A percentile compares a stretch with the other conserved stretches of the same genome.
phyloP scores from a whole-genome alignment of 768 basidiomycete species.

The Boletus pseudopeckii region DNA sequence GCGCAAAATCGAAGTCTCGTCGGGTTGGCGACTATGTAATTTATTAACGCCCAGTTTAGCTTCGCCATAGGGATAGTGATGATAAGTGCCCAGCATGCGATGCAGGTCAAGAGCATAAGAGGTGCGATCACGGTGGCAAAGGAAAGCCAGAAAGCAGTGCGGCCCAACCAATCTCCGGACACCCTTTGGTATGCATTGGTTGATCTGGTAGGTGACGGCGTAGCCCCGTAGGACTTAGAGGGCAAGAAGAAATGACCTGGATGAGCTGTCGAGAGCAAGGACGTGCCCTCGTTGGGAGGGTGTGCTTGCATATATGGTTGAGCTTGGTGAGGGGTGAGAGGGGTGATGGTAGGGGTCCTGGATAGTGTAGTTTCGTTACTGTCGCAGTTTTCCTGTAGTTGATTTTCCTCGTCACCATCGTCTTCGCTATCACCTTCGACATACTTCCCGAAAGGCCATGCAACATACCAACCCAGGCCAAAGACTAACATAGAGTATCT shows the following conservation, averaged over 20 bases:
- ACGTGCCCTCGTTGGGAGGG: constrained; percentile 45
- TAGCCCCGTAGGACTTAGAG: constrained; percentile 72
- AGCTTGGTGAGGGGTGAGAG: constrained; percentile 30
- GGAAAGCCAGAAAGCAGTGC: constrained; percentile 76
- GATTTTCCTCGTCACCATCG: constrained; percentile 40
- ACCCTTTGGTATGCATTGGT: constrained; percentile 22
- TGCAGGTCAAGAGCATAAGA: constrained; percentile 79
- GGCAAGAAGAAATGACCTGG: constrained; percentile 37
- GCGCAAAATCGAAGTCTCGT: constrained; percentile 89
- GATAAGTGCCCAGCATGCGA: constrained; percentile 93
- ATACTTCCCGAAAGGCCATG: constrained; percentile 99
- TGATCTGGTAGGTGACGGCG: constrained; percentile 30
- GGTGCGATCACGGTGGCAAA: constrained; percentile 82
- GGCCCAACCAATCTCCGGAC: constrained; percentile 56
- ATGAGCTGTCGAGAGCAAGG: constrained; percentile 36
- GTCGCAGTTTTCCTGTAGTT: constrained; percentile 18
- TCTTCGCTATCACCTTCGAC: constrained; percentile 74
- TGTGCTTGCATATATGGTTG: constrained; percentile 10
- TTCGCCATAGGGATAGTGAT: constrained; percentile 98
- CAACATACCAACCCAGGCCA: constrained; percentile 93
- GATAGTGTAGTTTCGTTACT: constrained; percentile 33
- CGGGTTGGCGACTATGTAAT: constrained; percentile 74
- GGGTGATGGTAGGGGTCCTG: constrained; percentile 43
- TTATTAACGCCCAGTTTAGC: constrained; percentile 91
- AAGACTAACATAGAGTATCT: constrained; percentile 84